phyloP scores from a whole-genome alignment of 2,329 filamentous ascomycete genomes.

The Penicillium brasilianum region DNA sequence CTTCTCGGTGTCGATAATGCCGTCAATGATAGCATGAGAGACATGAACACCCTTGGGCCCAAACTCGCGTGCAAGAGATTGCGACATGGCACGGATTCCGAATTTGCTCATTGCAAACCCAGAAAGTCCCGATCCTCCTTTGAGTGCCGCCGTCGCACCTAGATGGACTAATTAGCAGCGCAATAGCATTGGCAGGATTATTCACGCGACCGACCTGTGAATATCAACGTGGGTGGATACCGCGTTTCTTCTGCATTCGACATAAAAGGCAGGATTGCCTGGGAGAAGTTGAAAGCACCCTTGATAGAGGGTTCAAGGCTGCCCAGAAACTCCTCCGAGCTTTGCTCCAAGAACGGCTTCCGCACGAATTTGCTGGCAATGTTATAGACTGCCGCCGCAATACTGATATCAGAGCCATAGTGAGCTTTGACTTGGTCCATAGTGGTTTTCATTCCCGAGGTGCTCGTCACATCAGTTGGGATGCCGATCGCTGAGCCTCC shows the following conservation, averaged over 20 bases:
- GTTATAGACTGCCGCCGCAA: constrained; percentile 58
- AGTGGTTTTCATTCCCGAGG: constrained; percentile 50
- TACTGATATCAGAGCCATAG: constrained; percentile 17
- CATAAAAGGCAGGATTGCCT: constrained; percentile 52
- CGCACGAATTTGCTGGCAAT: constrained; percentile 47
- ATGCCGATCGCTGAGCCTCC: constrained; percentile 76
- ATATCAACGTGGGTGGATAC: constrained; percentile 59
- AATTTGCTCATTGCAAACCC: constrained; percentile 59
- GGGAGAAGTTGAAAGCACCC: constrained; percentile 58
- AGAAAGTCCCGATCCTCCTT: constrained; percentile 56
- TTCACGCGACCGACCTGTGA: constrained; percentile 44
- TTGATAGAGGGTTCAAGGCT: constrained; percentile 37
- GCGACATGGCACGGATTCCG: constrained; percentile 57
- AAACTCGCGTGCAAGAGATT: constrained; percentile 60
- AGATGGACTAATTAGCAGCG: background rate
- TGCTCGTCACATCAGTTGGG: constrained; percentile 66
- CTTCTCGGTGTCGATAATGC: constrained; percentile 60
- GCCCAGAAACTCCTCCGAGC: constrained; percentile 27
- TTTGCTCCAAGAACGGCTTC: constrained; percentile 37
- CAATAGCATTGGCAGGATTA: background rate
- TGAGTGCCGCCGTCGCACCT: constrained; percentile 59
- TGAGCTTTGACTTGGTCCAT: constrained; percentile 20
- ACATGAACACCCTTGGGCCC: constrained; percentile 62
- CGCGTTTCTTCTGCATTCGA: constrained; percentile 46
- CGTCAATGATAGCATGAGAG: constrained; percentile 61